These are phyloP conservation scores for Lactarius evosmus DNA, from an alignment of 768 basidiomycete genomes.

Conservation along the genomic window DNA sequence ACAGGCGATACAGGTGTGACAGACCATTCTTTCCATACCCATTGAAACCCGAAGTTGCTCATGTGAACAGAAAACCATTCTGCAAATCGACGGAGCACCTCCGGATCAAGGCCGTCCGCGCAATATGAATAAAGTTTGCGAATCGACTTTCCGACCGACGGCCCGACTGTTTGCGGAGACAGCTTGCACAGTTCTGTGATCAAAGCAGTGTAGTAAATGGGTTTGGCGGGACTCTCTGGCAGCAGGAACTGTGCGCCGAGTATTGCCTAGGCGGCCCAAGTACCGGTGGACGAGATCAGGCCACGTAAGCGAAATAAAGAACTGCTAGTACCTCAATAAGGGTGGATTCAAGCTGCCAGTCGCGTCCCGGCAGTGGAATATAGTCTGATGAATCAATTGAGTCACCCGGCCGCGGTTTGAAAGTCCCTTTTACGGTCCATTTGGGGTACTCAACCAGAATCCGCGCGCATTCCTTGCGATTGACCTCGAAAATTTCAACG, in stretches of 20 bases:
- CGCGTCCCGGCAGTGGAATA: slow-evolving; percentile 49
- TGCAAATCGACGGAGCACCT: slow-evolving; percentile 73
- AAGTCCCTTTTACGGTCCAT: slow-evolving; percentile 80
- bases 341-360: slow-evolving; percentile 87
- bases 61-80: slow-evolving; percentile 97
- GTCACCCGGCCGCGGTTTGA: slow-evolving; percentile 72
- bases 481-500: slow-evolving; percentile 88
- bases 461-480: slow-evolving; percentile 91
- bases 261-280: slow-evolving; percentile 49
- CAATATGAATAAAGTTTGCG: slow-evolving; percentile 76
- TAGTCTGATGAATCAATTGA: slow-evolving; percentile 46
- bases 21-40: slow-evolving; percentile 99
- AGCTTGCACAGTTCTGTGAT: slow-evolving; percentile 94
- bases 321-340: slow-evolving; percentile 66
- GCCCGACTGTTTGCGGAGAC: slow-evolving; percentile 89
- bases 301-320: not conserved
- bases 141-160: slow-evolving; percentile 94
- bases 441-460: slow-evolving; percentile 82
- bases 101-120: slow-evolving; percentile 85
- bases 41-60: slow-evolving; percentile 96
- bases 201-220: slow-evolving; percentile 82
- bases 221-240: slow-evolving; percentile 72
- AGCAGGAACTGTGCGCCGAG: slow-evolving; percentile 72
- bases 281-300: slow-evolving; percentile 11
- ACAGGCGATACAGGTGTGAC: slow-evolving; percentile 30